phyloP scores from a whole-genome alignment of 2,329 filamentous ascomycete species.

The Talaromyces sp. region DNA sequence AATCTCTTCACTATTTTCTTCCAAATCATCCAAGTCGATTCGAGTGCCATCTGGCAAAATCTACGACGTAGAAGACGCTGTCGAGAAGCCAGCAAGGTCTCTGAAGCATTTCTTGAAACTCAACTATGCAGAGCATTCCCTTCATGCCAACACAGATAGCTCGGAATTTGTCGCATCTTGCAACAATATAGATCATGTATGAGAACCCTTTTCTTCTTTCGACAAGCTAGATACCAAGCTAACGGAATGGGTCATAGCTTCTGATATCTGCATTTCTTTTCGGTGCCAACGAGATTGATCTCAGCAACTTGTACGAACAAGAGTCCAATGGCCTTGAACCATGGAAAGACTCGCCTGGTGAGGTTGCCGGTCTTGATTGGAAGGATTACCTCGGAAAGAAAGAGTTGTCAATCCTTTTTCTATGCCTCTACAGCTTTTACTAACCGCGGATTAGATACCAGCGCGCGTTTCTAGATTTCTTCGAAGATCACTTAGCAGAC shows the following conservation, averaged over 20 bases:
- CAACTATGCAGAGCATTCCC: slow-evolving; percentile 85
- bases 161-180: slow-evolving; percentile 56
- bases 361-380: slow-evolving; percentile 83
- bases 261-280: slow-evolving; percentile 82
- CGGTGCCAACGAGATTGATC: slow-evolving; percentile 66
- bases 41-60: slow-evolving; percentile 64
- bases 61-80: slow-evolving; percentile 73
- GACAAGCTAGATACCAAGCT: not conserved
- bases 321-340: slow-evolving; percentile 68
- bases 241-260: slow-evolving; percentile 43
- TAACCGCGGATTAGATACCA: slow-evolving; percentile 59
- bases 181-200: slow-evolving; percentile 75
- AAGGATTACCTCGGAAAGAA: slow-evolving; percentile 73
- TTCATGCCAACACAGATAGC: slow-evolving; percentile 63
- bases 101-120: slow-evolving; percentile 87
- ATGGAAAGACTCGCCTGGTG: slow-evolving; percentile 79
- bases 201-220: slow-evolving; percentile 16
- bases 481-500: slow-evolving; percentile 80
- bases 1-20: slow-evolving; percentile 7
- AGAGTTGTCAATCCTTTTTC: slow-evolving; percentile 40
- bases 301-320: slow-evolving; percentile 76
- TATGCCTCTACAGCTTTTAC: not conserved
- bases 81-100: slow-evolving; percentile 73
- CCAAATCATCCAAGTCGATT: slow-evolving; percentile 18
- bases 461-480: slow-evolving; percentile 88